Evolutionary conservation across 345 rosid genomes (phyloP).

Genomic region (Citrus glauca): DNA sequence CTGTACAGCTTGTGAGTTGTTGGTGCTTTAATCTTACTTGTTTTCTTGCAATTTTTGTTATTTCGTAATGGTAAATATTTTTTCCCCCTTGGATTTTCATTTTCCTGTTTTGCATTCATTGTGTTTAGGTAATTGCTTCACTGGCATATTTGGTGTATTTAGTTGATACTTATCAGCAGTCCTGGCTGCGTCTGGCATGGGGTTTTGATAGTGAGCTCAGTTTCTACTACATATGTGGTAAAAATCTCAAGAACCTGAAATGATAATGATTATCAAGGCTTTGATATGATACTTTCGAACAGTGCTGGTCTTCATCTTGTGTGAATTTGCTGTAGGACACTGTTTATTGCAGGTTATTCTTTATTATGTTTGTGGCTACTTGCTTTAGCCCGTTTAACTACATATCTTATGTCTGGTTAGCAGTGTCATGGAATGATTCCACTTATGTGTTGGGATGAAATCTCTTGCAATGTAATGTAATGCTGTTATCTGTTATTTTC

Average conservation of each 20-base stretch:
- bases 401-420: neutral
- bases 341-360: neutral
- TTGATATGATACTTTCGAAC: neutral
- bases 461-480: neutral
- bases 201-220: conserved; percentile 83
- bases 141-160: conserved; percentile 84
- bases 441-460: neutral
- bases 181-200: conserved; percentile 91
- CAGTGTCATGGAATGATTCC: neutral
- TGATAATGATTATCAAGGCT: neutral
- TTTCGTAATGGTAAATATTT: neutral
- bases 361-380: neutral
- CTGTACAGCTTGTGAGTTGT: conserved; percentile 83
- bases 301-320: neutral
- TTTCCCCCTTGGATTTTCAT: neutral
- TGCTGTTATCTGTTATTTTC: neutral
- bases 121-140: conserved; percentile 74
- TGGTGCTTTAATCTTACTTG: neutral
- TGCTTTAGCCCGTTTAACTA: neutral
- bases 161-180: conserved; percentile 66
- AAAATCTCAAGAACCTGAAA: conserved; percentile 26
- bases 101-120: conserved; percentile 10
- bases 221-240: conserved; percentile 98
- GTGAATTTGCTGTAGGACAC: neutral
- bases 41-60: neutral